Percentiles rank a stretch among this genome's conserved stretches.
These are phyloP conservation scores for Microdochium bolleyi DNA, from an alignment of 2,329 filamentous ascomycete species.

Conservation along the genomic window DNA sequence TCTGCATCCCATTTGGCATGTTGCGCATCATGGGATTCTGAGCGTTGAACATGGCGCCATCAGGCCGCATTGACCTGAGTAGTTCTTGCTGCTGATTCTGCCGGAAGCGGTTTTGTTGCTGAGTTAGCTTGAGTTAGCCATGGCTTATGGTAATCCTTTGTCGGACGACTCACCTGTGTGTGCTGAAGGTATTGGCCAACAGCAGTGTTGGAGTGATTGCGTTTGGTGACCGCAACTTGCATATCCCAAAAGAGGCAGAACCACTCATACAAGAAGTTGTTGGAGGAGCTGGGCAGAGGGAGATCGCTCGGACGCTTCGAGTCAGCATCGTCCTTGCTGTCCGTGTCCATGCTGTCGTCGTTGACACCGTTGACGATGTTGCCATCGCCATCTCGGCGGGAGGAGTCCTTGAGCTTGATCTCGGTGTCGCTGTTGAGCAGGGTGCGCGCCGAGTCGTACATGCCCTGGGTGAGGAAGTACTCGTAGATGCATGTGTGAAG, in stretches of 20 bases:
- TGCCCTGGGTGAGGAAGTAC: constrained; percentile 78
- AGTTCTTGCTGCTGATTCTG: constrained; percentile 73
- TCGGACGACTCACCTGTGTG: constrained; percentile 59
- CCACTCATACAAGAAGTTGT: constrained; percentile 93
- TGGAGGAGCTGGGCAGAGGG: constrained; percentile 64
- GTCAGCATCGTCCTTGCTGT: constrained; percentile 70
- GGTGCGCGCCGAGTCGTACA: constrained; percentile 75
- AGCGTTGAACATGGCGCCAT: constrained; percentile 43
- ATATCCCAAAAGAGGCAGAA: constrained; percentile 98
- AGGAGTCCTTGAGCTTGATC: constrained; percentile 54
- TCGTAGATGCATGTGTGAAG: constrained; percentile 89
- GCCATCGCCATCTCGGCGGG: constrained; percentile 51
- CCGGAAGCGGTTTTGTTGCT: constrained; percentile 63
- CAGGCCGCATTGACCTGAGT: constrained; percentile 62
- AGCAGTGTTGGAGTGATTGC: constrained; percentile 48
- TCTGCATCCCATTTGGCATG: constrained; percentile 53
- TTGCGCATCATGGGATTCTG: constrained; percentile 60
- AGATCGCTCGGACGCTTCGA: constrained; percentile 72
- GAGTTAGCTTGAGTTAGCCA: constrained; percentile 7
- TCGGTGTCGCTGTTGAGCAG: constrained; percentile 62
- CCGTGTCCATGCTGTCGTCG: constrained; percentile 74
- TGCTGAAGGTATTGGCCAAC: constrained; percentile 73
- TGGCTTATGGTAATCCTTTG: constrained; percentile 9
- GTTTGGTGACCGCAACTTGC: constrained; percentile 72
- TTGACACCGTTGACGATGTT: constrained; percentile 63